These are phyloP conservation scores for Nicotiana obtusifolia DNA, from an alignment of 257 asterid species.

Conservation along the genomic window DNA sequence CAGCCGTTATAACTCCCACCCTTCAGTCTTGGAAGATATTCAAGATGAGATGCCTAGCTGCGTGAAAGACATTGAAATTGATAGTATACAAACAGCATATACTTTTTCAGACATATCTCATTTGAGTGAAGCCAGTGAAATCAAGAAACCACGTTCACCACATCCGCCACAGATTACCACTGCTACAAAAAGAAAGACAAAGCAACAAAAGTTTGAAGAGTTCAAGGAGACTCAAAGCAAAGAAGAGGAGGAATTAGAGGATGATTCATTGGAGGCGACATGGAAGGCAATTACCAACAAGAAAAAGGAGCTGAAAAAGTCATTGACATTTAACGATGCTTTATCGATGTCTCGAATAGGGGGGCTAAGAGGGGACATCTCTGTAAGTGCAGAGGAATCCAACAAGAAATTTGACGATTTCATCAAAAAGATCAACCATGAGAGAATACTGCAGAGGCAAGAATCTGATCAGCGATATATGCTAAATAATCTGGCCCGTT, in stretches of 20 bases:
- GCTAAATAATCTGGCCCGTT: background rate
- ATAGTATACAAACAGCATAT: background rate
- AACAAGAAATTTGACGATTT: constrained; percentile 49
- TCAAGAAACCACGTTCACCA: constrained; percentile 5
- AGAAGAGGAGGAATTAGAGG: constrained; percentile 11
- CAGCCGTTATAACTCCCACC: background rate
- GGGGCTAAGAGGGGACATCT: constrained; percentile 47
- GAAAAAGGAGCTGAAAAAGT: constrained; percentile 35
- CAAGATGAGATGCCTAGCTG: background rate
- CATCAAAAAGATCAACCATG: constrained; percentile 45
- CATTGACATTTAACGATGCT: constrained; percentile 51
- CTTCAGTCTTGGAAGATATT: background rate
- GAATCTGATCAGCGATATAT: constrained; percentile 45
- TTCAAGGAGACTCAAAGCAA: background rate
- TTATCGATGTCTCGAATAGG: constrained; percentile 37
- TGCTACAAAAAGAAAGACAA: background rate
- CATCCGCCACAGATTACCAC: background rate
- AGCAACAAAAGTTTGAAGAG: background rate
- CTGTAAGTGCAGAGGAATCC: constrained; percentile 41
- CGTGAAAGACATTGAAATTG: background rate
- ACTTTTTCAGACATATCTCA: background rate
- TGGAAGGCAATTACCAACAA: constrained; percentile 43
- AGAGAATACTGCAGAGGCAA: constrained; percentile 51
- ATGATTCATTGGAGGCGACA: constrained; percentile 52
- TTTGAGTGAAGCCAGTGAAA: background rate